Conservation (phyloP, 257 asterid genomes). For the Nemophila menziesii region DNA sequence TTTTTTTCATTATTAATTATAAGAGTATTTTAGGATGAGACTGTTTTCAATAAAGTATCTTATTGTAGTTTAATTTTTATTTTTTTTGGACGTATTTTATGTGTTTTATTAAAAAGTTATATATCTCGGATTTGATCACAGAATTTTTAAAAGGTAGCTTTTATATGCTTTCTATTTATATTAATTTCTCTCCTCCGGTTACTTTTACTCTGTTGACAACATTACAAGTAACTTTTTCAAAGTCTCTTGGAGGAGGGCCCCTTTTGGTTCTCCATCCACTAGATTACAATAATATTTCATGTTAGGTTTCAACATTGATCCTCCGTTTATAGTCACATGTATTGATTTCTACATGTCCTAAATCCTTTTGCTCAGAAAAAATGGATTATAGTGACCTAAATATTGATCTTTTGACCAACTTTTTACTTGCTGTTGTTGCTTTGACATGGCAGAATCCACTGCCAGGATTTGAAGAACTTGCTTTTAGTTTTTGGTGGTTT, state of each 20-base stretch:
- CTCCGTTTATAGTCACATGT: no score
- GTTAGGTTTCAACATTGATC: neutral
- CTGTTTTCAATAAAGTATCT: no score
- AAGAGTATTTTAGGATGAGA: no score
- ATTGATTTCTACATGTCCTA: no score
- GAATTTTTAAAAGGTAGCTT: no score
- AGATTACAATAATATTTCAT: neutral
- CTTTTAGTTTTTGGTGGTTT: neutral
- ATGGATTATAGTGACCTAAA: no score
- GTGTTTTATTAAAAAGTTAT: no score
- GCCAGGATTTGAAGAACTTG: neutral
- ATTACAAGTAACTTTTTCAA: neutral
- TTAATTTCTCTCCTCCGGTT: neutral
- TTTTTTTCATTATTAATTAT: no score
- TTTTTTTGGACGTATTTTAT: no score
- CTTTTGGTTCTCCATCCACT: neutral
- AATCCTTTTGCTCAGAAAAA: no score
- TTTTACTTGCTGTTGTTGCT: neutral
- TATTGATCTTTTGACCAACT: neutral
- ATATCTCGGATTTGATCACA: no score
- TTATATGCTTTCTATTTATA: neutral
- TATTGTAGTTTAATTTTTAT: no score
- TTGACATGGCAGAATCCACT: constrained; percentile 1
- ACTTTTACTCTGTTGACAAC: neutral
- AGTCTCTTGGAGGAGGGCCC: neutral